Evolutionary conservation across 805 yeast genomes (phyloP).

Genomic region (Pichia insulana): DNA sequence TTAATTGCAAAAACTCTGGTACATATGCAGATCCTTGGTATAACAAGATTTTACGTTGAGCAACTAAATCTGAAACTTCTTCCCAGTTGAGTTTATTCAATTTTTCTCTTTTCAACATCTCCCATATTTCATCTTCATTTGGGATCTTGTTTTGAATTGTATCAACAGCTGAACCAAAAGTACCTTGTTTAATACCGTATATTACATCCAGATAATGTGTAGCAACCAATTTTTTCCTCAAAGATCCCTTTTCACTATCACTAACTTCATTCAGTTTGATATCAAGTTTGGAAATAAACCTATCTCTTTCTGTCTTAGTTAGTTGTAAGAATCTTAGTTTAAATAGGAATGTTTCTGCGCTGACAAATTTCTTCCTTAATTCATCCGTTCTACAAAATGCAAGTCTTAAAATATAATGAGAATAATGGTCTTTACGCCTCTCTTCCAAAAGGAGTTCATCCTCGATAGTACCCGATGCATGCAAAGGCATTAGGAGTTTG

Average conservation of each 20-base stretch:
- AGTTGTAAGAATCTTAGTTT: slow-evolving; percentile 60
- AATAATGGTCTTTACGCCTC: slow-evolving; percentile 82
- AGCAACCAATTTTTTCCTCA: slow-evolving; percentile 42
- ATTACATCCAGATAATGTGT: slow-evolving; percentile 42
- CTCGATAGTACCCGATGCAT: slow-evolving; percentile 31
- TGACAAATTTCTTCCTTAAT: slow-evolving; percentile 66
- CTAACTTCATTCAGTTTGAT: slow-evolving; percentile 66
- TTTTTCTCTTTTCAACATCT: slow-evolving; percentile 48
- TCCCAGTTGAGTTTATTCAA: slow-evolving; percentile 86
- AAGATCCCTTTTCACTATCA: slow-evolving; percentile 47
- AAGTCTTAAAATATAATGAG: slow-evolving; percentile 79
- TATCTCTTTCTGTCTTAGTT: slow-evolving; percentile 57
- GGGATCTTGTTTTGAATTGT: slow-evolving; percentile 21
- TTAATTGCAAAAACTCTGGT: slow-evolving; percentile 72
- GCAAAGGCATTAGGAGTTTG: slow-evolving; percentile 56
- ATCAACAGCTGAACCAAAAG: slow-evolving; percentile 15
- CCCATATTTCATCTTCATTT: slow-evolving; percentile 43
- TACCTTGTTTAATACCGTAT: slow-evolving; percentile 25
- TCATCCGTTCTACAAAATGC: slow-evolving; percentile 88
- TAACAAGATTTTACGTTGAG: slow-evolving; percentile 61
- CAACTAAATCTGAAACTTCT: slow-evolving; percentile 68
- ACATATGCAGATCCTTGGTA: slow-evolving; percentile 71
- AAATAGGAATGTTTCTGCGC: slow-evolving; percentile 69
- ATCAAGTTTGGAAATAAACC: slow-evolving; percentile 57
- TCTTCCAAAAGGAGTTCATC: slow-evolving; percentile 41